Evolutionary conservation across 1,139 yeast genomes (phyloP), one percentile per base, ranked within the genome.

Genomic region (Saccharomyces hybrid): DNA sequence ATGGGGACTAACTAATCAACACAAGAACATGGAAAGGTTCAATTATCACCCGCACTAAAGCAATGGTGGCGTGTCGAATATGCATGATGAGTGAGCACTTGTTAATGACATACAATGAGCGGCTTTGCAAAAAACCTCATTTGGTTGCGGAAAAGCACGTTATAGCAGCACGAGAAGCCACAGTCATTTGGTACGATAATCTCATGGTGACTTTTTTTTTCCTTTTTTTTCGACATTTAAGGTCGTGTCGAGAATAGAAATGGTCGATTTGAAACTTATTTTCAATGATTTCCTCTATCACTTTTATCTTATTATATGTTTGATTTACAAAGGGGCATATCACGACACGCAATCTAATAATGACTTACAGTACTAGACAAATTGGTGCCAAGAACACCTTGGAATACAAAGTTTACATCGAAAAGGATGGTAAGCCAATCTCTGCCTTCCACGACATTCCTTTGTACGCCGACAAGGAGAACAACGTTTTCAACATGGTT

Each of bases 381-480:
- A 77, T 89, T 69, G 97, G 95, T 70, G 93, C 96, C 65, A 86
- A 90, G 67, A 82, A 89, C 86, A 86, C 97, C 64, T 80, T 88
- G 66, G 97, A 90, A 69, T 87, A 83, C 86, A 87, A 83, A 75
- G 95, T 87, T 63, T 91, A 73, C 79, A 75, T 85, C 60, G 88
- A 82, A 70, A 72, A 81, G 64, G 81, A 80, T 62, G 87, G 88
- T 47, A 79, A 84, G 69, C 81, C 88, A 57, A 74, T 83, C 56
- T 86, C 91, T 51, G 84, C 86, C 59, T 84, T 86, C 80, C 95
- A 86, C 66, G 93, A 87, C 69, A 77, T 86, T 51, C 89, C 91
- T 51, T 73, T 86, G 59, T 83, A 78, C 61, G 82, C 89, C 46
- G 84, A 86, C 68, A 75, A 74, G 58, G 80, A 80, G 56, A 78